A percentile compares a stretch with the other conserved stretches of the same genome.
Evolutionary conservation across 306 rosid species (phyloP).

Genomic region (Ormosia semicastrata): DNA sequence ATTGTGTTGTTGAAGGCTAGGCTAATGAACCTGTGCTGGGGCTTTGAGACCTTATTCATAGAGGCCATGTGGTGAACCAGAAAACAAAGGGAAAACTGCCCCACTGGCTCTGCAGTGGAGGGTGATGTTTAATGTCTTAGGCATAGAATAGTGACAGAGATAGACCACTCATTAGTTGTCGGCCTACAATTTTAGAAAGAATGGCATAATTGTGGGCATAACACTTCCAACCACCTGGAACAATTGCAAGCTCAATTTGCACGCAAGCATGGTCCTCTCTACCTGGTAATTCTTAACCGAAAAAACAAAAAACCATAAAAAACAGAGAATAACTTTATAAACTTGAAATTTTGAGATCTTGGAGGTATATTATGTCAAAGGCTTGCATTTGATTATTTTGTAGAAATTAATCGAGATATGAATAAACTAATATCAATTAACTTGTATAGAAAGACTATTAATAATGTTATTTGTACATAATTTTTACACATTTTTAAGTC

Average conservation of each 20-base stretch:
- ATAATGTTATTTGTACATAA: no score
- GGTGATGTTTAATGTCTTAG: conserved; percentile 10
- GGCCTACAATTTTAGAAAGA: conserved; percentile 26
- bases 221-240: conserved; percentile 22
- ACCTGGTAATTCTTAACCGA: neutral
- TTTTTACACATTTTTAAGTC: no score
- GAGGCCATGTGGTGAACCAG: conserved; percentile 10
- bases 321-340: neutral
- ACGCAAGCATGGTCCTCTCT: neutral
- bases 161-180: conserved; percentile 9
- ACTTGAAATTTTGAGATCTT: neutral
- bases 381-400: neutral
- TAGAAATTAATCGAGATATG: neutral
- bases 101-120: neutral
- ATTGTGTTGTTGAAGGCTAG: neutral
- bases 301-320: no score
- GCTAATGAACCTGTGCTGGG: neutral
- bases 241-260: neutral
- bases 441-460: no score
- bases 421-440: neutral
- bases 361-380: neutral
- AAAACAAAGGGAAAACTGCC: neutral
- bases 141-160: conserved; percentile 11
- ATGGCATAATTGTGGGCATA: neutral
- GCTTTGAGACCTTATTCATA: neutral